Percentiles rank a stretch among this genome's conserved stretches.
These are phyloP conservation scores for Saraca asoca DNA, from an alignment of 331 rosid species.

Conservation along the genomic window DNA sequence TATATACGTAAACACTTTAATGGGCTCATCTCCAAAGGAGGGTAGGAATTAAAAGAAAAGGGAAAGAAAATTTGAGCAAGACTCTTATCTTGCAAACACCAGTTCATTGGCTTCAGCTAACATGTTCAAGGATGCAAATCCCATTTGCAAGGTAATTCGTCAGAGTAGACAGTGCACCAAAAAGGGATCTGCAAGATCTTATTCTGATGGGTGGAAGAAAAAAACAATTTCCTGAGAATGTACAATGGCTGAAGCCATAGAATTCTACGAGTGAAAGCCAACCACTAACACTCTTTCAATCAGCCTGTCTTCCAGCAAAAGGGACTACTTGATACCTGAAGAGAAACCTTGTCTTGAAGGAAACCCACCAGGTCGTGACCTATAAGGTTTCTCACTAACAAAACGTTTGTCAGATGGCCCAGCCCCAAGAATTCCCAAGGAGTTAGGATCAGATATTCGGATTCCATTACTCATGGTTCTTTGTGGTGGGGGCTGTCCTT, in stretches of 20 bases:
- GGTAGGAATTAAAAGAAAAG: constrained; percentile 37
- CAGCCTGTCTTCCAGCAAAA: constrained; percentile 44
- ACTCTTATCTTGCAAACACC: constrained; percentile 44
- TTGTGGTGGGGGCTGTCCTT: constrained; percentile 61
- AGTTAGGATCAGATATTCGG: constrained; percentile 67
- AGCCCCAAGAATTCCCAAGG: constrained; percentile 96
- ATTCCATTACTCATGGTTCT: constrained; percentile 57
- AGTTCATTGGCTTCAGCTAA: constrained; percentile 51
- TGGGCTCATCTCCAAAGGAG: constrained; percentile 48
- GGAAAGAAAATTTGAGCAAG: constrained; percentile 36
- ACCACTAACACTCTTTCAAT: constrained; percentile 44
- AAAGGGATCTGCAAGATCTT: constrained; percentile 53
- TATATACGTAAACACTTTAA: constrained; percentile 60
- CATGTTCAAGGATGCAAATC: constrained; percentile 44
- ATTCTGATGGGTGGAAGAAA: constrained; percentile 67
- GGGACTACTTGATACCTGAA: constrained; percentile 49
- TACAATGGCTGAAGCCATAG: constrained; percentile 54
- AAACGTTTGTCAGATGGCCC: constrained; percentile 84
- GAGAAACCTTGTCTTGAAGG: constrained; percentile 70
- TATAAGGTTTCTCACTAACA: constrained; percentile 61
- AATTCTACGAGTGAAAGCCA: constrained; percentile 40
- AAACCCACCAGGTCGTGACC: constrained; percentile 65
- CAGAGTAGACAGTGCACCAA: constrained; percentile 46
- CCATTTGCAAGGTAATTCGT: constrained; percentile 37
- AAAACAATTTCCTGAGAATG: constrained; percentile 66